Evolutionary conservation across 225 moss, liverwort and hornwort species (phyloP).

Genomic region (Takakia lepidozioides): DNA sequence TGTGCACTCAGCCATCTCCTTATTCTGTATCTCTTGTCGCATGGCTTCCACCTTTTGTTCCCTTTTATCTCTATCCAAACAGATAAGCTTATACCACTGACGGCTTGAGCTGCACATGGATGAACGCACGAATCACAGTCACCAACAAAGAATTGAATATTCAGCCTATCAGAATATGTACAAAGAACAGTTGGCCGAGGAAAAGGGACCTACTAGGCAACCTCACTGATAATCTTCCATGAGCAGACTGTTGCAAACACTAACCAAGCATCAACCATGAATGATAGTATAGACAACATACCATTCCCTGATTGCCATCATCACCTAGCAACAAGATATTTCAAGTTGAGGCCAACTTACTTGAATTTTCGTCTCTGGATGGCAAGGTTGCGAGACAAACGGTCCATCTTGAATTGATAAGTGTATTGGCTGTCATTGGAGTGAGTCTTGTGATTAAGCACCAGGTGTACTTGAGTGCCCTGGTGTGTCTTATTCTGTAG

Average conservation of each 20-base stretch:
- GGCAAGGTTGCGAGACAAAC: constrained; percentile 69
- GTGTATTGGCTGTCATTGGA: constrained; percentile 32
- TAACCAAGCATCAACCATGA: too few relatives aligned
- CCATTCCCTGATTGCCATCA: too few relatives aligned
- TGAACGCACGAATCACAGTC: background rate
- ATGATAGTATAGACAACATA: too few relatives aligned
- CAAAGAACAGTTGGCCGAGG: background rate
- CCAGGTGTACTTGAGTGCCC: constrained; percentile 34
- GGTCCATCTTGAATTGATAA: constrained; percentile 81
- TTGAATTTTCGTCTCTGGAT: constrained; percentile 66
- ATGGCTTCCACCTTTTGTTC: constrained; percentile 64
- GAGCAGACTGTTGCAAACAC: too few relatives aligned
- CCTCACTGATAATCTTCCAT: too few relatives aligned
- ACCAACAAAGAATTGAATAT: background rate
- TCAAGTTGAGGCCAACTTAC: too few relatives aligned
- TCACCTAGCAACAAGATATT: too few relatives aligned
- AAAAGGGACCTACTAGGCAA: too few relatives aligned
- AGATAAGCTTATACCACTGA: constrained; percentile 85
- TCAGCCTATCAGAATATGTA: too few relatives aligned
- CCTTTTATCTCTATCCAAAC: constrained; percentile 67
- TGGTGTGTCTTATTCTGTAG: constrained; percentile 63
- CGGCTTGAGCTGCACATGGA: constrained; percentile 72
- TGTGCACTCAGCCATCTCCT: constrained; percentile 95
- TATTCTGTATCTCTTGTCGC: constrained; percentile 57
- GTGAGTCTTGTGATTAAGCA: constrained; percentile 62